A percentile compares a stretch with the other conserved stretches of the same genome.
These are phyloP conservation scores for Coemansia sp. DNA, from an alignment of 192 early-diverging fungal genomes.

Conservation along the genomic window DNA sequence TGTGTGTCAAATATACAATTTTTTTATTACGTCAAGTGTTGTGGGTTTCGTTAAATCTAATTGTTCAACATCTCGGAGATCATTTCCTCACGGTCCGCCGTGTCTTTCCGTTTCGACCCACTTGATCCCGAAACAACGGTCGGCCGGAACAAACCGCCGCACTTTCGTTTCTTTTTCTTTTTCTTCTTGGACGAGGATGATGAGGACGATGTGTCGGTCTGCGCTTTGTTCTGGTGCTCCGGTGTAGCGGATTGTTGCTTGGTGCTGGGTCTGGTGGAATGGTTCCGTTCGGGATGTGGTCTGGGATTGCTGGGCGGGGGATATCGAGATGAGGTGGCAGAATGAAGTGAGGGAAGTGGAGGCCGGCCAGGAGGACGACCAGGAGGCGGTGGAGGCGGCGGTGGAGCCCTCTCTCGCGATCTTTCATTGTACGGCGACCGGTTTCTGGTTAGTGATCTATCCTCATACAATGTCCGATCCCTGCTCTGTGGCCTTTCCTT, in stretches of 20 bases:
- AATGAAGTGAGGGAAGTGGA: background rate
- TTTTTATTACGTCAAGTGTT: background rate
- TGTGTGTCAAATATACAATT: background rate
- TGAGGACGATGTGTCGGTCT: background rate
- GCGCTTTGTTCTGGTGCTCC: background rate
- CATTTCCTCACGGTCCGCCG: constrained; percentile 20
- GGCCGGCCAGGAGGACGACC: background rate
- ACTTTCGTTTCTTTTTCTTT: constrained; percentile 4
- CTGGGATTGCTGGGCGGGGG: background rate
- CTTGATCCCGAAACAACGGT: background rate
- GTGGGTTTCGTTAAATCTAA: too few relatives aligned
- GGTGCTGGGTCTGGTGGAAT: background rate
- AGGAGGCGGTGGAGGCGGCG: background rate
- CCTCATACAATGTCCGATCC: too few relatives aligned
- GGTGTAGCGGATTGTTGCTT: background rate
- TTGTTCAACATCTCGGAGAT: constrained; percentile 23
- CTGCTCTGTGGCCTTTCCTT: too few relatives aligned
- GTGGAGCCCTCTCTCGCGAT: background rate
- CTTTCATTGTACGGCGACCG: background rate
- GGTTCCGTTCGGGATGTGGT: background rate
- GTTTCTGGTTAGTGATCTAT: background rate
- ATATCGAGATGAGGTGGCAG: background rate
- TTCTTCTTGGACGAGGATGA: background rate
- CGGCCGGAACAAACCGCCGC: constrained; percentile 16
- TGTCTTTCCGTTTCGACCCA: background rate